Conservation (phyloP, 2,329 filamentous ascomycete species). For the Colletotrichum caudatum region DNA sequence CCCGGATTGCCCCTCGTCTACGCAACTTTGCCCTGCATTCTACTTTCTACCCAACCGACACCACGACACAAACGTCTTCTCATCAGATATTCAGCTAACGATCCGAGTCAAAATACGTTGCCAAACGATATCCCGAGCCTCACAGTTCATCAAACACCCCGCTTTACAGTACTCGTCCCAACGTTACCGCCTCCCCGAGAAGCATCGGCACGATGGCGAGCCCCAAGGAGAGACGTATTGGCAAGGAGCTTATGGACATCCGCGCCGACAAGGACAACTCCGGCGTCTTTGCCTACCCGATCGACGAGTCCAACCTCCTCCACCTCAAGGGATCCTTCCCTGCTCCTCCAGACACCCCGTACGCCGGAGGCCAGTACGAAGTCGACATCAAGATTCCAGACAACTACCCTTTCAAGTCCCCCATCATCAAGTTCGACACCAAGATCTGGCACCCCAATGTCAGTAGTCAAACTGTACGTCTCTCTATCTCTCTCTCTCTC, state of each 20-base stretch:
- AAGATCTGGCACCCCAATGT: conserved; percentile 98
- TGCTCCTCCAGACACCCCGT: conserved; percentile 92
- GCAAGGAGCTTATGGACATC: conserved; percentile 84
- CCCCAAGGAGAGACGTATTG: conserved; percentile 70
- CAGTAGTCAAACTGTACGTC: conserved; percentile 87
- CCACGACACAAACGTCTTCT: neutral
- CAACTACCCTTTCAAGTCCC: conserved; percentile 94
- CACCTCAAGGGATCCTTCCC: conserved; percentile 86
- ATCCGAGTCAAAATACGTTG: neutral
- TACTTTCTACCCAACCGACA: neutral
- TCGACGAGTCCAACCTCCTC: conserved; percentile 77
- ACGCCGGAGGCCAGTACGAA: conserved; percentile 84
- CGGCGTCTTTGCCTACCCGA: conserved; percentile 77
- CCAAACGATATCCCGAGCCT: no score
- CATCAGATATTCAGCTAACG: neutral
- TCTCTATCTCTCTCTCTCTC: neutral
- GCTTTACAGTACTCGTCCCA: neutral
- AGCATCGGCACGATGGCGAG: conserved; percentile 56
- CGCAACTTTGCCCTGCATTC: conserved; percentile 11
- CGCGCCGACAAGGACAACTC: conserved; percentile 77
- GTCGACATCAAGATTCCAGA: conserved; percentile 90
- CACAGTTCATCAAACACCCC: neutral
- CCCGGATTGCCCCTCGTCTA: conserved; percentile 6
- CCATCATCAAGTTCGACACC: conserved; percentile 90
- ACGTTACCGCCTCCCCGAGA: neutral